Conservation (phyloP, 225 moss, liverwort and hornwort genomes). For the Bryoerythrophyllum caledonicum region DNA sequence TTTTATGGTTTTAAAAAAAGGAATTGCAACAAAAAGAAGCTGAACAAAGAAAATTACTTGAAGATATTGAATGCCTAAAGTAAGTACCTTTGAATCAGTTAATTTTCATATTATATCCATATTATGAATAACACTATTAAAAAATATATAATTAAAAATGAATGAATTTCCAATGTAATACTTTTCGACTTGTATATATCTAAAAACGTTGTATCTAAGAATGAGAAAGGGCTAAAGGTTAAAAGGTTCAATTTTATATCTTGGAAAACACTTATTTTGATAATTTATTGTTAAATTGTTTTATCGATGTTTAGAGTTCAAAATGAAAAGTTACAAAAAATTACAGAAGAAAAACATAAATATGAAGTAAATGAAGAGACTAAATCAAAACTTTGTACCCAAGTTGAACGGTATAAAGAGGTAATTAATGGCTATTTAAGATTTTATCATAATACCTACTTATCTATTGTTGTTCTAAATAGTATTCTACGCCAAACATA, state of each 20-base stretch:
- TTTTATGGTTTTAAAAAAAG: constrained; percentile 5
- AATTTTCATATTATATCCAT: background rate
- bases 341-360: constrained; percentile 17
- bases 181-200: too few relatives aligned
- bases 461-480: too few relatives aligned
- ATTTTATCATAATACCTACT: too few relatives aligned
- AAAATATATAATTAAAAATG: background rate
- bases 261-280: too few relatives aligned
- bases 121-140: background rate
- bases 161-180: background rate
- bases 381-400: constrained; percentile 30
- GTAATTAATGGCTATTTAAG: constrained; percentile 9
- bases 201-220: background rate
- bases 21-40: constrained; percentile 25
- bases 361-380: constrained; percentile 17
- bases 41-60: constrained; percentile 18
- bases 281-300: accelerated
- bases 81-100: background rate
- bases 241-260: background rate
- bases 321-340: constrained; percentile 52
- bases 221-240: background rate
- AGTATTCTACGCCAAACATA: too few relatives aligned
- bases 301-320: constrained; percentile 42
- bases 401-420: constrained; percentile 68
- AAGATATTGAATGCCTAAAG: constrained; percentile 35